Base-by-base conservation (phyloP, 441 rosid genomes). In the Gossypium aridum region DNA sequence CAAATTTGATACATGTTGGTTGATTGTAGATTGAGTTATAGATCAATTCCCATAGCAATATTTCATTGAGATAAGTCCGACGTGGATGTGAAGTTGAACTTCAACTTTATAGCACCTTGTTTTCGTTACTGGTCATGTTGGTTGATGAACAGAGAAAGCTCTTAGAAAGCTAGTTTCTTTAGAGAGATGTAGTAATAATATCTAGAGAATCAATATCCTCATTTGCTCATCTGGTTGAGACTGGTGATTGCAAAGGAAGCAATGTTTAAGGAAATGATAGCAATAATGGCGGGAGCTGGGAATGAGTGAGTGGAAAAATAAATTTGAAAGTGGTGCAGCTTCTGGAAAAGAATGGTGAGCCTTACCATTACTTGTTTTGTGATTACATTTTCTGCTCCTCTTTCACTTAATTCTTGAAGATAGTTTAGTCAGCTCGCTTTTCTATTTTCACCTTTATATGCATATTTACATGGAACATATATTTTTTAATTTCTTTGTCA, bases 101-200 rank as follows among this genome's bases (percentile, higher is more conserved):
- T 61, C n/a, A 61, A 16, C n/a, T 16, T 62, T 23, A 25, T 56
- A 12, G 20, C 37, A 6, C 20, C 37, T 59, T 57, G 54, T 71
- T 56, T 26, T 79, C 69, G 64, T 8, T 61, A 23, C 80, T 85
- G 93, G 84, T 87, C 70, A 74, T 67, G 80, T 79, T 86, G 67
- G 84, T 77, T 65, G 89, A 89, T 83, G 83, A 77, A 68, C 83
- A 80, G 78, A 79, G 78, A 76, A 87, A 77, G 70, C 80, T 78
- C 65, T 66, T 89, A 53, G 80, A 70, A 10, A 79, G 84, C 72
- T 85, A 84, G 81, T 85, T 83, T 77, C 90, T 84, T 49, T 78
- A 84, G 83, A 85, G 82, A 80, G 83, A 85, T 39, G 85, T 87
- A 77, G 78, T 69, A 65, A 66, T 86, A 67, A 76, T 67, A 72